Conservation (phyloP, 495 filamentous ascomycete genomes). For the Tuber brumale region DNA sequence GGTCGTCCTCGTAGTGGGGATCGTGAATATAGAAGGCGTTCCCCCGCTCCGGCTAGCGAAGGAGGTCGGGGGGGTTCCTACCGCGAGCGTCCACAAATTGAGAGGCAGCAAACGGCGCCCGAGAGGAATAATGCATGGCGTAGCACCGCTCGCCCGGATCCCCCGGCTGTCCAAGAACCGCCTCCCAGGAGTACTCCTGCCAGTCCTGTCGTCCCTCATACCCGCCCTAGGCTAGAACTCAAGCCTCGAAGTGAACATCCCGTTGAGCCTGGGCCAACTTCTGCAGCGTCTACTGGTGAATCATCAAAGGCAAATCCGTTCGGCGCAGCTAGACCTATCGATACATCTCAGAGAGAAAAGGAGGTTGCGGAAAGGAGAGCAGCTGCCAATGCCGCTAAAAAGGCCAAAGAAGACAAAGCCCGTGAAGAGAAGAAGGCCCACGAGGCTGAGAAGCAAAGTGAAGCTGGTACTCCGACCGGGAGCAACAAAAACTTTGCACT, state of each 20-base stretch:
- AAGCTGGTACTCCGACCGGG: conserved; percentile 27
- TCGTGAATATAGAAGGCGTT: conserved; percentile 43
- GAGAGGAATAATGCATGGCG: conserved; percentile 89
- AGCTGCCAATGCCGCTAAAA: conserved; percentile 67
- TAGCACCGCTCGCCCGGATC: conserved; percentile 71
- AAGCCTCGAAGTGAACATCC: conserved; percentile 66
- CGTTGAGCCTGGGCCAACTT: conserved; percentile 30
- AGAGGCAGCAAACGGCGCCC: conserved; percentile 44
- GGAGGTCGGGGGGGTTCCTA: conserved; percentile 24
- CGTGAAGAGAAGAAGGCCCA: conserved; percentile 49
- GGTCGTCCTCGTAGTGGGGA: conserved; percentile 65
- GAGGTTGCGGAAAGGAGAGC: conserved; percentile 84
- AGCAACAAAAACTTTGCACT: conserved; percentile 27
- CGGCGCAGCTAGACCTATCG: conserved; percentile 54
- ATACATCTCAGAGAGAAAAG: conserved; percentile 58
- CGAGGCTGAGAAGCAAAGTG: conserved; percentile 45
- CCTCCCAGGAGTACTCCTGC: conserved; percentile 45
- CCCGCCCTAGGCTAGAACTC: conserved; percentile 38
- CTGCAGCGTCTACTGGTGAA: conserved; percentile 38
- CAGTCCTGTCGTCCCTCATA: conserved; percentile 26
- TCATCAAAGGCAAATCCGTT: conserved; percentile 64
- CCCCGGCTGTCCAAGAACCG: conserved; percentile 40
- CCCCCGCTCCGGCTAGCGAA: conserved; percentile 32
- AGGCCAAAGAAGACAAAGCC: conserved; percentile 80
- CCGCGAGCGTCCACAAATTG: conserved; percentile 35